Base-by-base conservation (phyloP, 768 basidiomycete genomes). In the Lentinula edodes region DNA sequence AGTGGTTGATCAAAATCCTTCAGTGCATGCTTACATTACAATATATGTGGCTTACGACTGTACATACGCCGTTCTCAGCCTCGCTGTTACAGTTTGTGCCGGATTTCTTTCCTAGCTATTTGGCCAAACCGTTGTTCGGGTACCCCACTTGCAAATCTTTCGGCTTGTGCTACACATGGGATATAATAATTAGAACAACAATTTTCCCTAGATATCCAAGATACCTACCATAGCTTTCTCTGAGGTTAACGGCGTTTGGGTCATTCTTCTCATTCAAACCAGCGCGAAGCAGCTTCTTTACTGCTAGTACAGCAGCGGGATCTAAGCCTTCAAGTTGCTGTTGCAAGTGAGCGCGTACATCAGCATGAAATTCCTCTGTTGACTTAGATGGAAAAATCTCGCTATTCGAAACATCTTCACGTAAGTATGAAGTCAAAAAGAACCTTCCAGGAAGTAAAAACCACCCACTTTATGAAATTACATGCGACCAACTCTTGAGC, bases 41-140 rank as follows among this genome's bases (percentile, higher is more conserved):
- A n/a, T 28, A 28, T 28, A 28, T 28, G 28, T 28, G 3, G 28
- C 28, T 28, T 28, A 28, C 3, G 3, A 28, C 3, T 4, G 3
- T 3, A 28, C 3, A 28, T 28, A 28, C 28, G 28, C 2, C 3
- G 28, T 28, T 28, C 28, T 39, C 0, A 39, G n/a, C n/a, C n/a
- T n/a, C 13, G 35, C 52, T 7, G 35, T 41, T 56, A 88, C 41
- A 88, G 69, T 65, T 87, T 89, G 67, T 89, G 87, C 64, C 74
- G 85, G 64, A 88, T 82, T 71, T 89, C 85, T 67, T 83, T 88
- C 52, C 68, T 78, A 18, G 85, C 80, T 60, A 90, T 80, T 69
- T 77, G 80, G 23, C 65, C 71, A 64, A 90, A 91, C 51, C 81
- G 80, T 63, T 71, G 69, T 1, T 61, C 41, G 9, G 89, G 89